Conservation (phyloP, 192 early-diverging fungal genomes). For the Blastocladiella britannica region DNA sequence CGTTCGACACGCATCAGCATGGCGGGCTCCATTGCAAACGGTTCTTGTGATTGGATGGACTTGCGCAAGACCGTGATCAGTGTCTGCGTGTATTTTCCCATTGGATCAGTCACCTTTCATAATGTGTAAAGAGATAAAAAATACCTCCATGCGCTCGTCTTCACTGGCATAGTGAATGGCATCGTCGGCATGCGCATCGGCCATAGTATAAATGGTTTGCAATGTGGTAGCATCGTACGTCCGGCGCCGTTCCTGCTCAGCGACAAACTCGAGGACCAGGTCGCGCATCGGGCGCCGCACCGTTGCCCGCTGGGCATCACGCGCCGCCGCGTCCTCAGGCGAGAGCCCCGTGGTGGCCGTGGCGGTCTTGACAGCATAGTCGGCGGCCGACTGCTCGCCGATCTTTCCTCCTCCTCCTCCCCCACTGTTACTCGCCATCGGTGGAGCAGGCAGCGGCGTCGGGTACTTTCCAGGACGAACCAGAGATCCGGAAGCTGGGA, state of each 20-base stretch:
- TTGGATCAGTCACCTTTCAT: neutral
- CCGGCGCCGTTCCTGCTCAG: neutral
- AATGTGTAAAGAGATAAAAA: neutral
- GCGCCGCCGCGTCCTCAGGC: neutral
- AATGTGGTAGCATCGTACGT: neutral
- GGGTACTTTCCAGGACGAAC: no score
- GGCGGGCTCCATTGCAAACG: neutral
- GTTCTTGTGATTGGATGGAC: neutral
- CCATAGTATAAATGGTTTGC: neutral
- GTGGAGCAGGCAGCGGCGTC: neutral
- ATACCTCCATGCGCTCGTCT: neutral
- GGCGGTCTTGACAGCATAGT: neutral
- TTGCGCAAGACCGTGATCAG: neutral
- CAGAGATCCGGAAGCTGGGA: no score
- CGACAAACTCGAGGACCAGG: slow-evolving; percentile 1
- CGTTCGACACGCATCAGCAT: neutral
- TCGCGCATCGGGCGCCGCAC: neutral
- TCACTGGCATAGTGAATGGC: neutral
- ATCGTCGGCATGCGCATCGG: neutral
- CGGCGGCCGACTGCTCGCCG: neutral
- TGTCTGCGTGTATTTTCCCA: neutral
- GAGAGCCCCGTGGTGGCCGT: neutral
- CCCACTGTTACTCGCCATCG: neutral
- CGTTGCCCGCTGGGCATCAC: neutral
- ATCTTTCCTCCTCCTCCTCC: neutral